A percentile compares a stretch with the other conserved stretches of the same genome.
Evolutionary conservation across 2,329 filamentous ascomycete genomes (phyloP).

Genomic region (Truncatella angustata): DNA sequence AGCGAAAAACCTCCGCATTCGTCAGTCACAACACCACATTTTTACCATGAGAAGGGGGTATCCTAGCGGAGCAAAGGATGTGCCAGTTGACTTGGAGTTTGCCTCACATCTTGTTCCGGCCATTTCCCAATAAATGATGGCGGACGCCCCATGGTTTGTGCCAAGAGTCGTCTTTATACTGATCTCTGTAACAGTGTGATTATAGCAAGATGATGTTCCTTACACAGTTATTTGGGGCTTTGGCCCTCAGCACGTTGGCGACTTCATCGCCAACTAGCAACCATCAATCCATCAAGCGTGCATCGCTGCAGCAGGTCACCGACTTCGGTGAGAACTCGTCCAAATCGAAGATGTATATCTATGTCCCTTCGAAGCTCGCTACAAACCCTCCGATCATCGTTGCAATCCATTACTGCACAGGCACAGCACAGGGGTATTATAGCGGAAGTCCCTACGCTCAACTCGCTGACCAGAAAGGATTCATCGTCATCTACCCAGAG

Average conservation of each 20-base stretch:
- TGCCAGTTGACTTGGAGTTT: too few species aligned
- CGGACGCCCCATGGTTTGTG: too few species aligned
- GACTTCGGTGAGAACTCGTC: slow-evolving; percentile 41
- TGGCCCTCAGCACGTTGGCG: neutral
- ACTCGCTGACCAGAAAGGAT: slow-evolving; percentile 29
- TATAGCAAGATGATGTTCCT: neutral
- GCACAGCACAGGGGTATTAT: neutral
- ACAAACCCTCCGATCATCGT: slow-evolving; percentile 25
- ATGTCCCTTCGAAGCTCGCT: slow-evolving; percentile 38
- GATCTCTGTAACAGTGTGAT: neutral
- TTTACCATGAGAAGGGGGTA: too few species aligned
- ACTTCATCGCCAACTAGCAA: neutral
- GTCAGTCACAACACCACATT: too few species aligned
- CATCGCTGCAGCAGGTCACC: slow-evolving; percentile 28
- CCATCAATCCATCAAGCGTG: neutral
- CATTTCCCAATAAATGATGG: too few species aligned
- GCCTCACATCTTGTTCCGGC: too few species aligned
- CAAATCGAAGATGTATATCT: slow-evolving; percentile 42
- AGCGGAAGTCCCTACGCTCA: neutral
- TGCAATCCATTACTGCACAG: neutral
- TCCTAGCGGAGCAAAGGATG: too few species aligned
- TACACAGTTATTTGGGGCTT: neutral
- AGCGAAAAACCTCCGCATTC: too few species aligned
- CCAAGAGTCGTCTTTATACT: neutral
- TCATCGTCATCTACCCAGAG: slow-evolving; percentile 49